These are phyloP conservation scores for Talaromyces sp. DNA, from an alignment of 2,329 filamentous ascomycete species.

Conservation along the genomic window DNA sequence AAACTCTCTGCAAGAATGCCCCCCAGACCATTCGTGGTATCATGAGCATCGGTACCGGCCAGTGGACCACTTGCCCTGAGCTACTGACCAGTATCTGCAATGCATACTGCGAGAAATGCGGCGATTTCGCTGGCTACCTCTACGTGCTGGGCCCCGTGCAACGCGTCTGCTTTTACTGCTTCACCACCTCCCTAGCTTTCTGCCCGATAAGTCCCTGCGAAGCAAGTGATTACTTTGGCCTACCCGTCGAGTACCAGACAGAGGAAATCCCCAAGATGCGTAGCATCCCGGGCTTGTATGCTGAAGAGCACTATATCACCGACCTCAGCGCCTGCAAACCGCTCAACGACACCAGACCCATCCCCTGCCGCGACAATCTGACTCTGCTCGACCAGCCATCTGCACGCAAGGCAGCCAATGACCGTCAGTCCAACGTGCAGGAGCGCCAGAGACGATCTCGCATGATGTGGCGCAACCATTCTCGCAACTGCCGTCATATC, in stretches of 20 bases:
- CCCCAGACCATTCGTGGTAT: neutral
- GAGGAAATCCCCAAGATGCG: neutral
- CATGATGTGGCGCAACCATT: neutral
- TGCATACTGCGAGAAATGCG: neutral
- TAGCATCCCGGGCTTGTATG: neutral
- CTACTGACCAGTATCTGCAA: neutral
- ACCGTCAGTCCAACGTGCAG: neutral
- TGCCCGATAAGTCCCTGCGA: neutral
- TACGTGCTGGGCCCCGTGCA: neutral
- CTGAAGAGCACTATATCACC: neutral
- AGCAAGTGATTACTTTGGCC: neutral
- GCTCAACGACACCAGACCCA: neutral
- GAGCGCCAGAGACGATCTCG: neutral
- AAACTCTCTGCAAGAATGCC: neutral
- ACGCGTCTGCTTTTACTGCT: neutral
- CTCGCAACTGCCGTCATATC: neutral
- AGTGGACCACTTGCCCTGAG: neutral
- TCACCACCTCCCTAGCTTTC: neutral
- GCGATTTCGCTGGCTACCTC: neutral
- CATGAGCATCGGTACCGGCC: neutral
- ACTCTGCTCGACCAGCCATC: neutral
- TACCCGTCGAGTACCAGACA: neutral
- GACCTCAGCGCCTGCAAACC: neutral
- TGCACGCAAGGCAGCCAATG: neutral
- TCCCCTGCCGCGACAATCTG: neutral